A percentile compares a stretch with the other conserved stretches of the same genome.
Evolutionary conservation across 2,329 filamentous ascomycete genomes (phyloP).

Genomic region (Colletotrichum gigasporum): DNA sequence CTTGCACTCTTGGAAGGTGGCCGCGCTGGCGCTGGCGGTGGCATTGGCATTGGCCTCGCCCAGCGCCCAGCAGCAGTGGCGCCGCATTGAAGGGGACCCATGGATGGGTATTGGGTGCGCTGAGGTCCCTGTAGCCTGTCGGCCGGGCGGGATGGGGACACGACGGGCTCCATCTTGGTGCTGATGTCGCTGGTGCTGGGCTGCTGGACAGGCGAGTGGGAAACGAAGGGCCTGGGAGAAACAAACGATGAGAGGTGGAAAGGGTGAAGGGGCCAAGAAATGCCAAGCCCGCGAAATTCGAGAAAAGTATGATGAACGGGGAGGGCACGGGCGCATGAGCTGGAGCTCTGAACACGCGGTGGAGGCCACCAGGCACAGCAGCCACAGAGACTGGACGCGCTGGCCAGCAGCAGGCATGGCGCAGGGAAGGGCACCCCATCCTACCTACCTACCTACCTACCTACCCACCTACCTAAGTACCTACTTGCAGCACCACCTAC

Average conservation of each 20-base stretch:
- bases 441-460: no score
- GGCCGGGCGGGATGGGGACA: neutral
- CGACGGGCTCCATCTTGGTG: neutral
- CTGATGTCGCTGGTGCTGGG: neutral
- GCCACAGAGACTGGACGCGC: conserved; percentile 3
- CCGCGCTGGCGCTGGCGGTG: neutral
- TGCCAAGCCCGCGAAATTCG: conserved; percentile 28
- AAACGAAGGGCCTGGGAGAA: neutral
- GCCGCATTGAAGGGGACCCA: no score
- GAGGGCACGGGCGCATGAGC: conserved; percentile 15
- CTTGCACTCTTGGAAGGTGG: neutral
- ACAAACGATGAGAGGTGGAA: conserved; percentile 26
- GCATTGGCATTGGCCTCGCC: neutral
- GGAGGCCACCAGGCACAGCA: neutral
- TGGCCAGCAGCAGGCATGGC: neutral
- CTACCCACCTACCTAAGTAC: no score
- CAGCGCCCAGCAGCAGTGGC: no score
- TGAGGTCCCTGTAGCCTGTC: neutral
- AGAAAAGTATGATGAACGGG: conserved; percentile 16
- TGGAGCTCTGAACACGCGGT: neutral
- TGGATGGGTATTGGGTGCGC: no score
- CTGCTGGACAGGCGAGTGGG: neutral
- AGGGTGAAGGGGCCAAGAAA: conserved; percentile 24
- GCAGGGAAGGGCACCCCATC: neutral
- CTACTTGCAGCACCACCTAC: no score